These are phyloP conservation scores for Bocquillonia castaneifolia DNA, from an alignment of 441 rosid species.

Conservation along the genomic window DNA sequence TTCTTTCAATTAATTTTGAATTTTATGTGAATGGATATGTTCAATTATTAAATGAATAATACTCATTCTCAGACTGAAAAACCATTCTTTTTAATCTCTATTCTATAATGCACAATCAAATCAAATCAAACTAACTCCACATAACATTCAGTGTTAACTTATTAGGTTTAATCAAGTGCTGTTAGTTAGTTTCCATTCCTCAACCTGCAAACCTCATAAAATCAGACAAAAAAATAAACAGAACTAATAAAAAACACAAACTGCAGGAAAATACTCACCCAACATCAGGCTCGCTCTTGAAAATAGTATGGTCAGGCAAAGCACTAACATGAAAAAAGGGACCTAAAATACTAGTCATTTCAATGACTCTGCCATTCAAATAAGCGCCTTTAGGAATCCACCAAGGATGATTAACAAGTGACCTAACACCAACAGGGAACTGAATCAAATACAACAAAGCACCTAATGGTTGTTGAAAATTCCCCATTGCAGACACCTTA, in stretches of 20 bases:
- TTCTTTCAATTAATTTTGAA: too few relatives aligned
- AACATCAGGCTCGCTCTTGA: constrained; percentile 94
- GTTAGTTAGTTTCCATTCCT: not conserved
- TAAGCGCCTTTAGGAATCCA: constrained; percentile 93
- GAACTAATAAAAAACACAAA: constrained; percentile 13
- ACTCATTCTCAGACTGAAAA: too few relatives aligned
- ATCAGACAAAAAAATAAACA: not conserved
- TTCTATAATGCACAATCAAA: not conserved
- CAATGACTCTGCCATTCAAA: constrained; percentile 86
- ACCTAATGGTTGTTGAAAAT: constrained; percentile 85
- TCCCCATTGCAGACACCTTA: constrained; percentile 73
- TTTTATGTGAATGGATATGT: too few relatives aligned
- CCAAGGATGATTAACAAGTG: constrained; percentile 85
- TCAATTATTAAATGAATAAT: too few relatives aligned
- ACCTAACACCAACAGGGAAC: constrained; percentile 70
- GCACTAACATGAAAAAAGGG: constrained; percentile 97
- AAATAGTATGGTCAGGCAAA: constrained; percentile 66
- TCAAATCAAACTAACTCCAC: not conserved
- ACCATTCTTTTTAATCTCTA: too few relatives aligned
- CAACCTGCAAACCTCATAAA: not conserved
- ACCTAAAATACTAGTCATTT: constrained; percentile 94
- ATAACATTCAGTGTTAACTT: not conserved
- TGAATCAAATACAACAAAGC: constrained; percentile 69
- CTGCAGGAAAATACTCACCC: constrained; percentile 54
- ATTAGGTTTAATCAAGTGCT: not conserved